phyloP scores from a whole-genome alignment of 306 rosid genomes.

The Quercus engelmannii region DNA sequence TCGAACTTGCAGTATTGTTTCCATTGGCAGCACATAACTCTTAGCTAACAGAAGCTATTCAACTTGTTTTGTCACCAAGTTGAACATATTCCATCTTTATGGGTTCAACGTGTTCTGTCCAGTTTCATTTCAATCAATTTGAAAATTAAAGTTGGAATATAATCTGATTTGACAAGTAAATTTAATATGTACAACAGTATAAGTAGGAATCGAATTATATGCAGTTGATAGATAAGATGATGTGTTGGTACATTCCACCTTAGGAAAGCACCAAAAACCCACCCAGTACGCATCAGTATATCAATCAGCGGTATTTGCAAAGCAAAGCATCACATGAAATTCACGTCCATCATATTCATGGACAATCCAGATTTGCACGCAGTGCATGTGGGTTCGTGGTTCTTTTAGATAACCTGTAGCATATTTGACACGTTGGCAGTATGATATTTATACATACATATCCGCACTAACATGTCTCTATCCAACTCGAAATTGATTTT shows the following conservation, averaged over 20 bases:
- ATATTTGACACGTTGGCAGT: background rate
- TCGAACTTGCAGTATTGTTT: no score
- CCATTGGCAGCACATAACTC: no score
- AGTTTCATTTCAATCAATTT: background rate
- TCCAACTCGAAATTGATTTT: background rate
- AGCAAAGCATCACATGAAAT: no score
- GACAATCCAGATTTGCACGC: no score
- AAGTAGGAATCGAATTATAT: background rate
- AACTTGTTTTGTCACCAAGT: no score
- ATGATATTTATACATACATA: background rate
- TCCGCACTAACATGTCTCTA: background rate
- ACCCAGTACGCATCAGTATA: no score
- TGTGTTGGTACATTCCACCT: background rate
- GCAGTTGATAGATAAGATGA: background rate
- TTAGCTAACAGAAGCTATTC: no score
- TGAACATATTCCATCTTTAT: background rate
- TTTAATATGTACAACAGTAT: background rate
- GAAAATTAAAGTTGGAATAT: background rate
- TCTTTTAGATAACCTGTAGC: no score
- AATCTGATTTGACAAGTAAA: background rate
- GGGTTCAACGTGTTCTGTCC: background rate
- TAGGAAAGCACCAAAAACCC: background rate
- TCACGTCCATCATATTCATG: no score
- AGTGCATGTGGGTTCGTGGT: no score
- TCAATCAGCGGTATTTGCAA: no score